Base-by-base conservation (phyloP, 768 basidiomycete species). In the Trametes coccinea region DNA sequence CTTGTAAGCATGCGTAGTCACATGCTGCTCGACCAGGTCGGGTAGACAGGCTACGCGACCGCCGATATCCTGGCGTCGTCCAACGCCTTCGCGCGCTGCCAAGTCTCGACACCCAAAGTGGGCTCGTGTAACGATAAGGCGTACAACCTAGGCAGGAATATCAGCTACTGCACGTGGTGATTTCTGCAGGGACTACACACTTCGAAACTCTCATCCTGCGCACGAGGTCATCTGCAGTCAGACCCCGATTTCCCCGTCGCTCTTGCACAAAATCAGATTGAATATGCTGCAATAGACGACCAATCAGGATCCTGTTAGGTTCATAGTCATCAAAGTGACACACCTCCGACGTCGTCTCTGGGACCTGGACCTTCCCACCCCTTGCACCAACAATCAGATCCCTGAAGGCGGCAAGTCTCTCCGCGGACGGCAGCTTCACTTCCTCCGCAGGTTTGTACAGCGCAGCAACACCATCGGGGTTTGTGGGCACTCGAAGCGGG, bases 251-350 rank as follows among this genome's bases (percentile, higher is more conserved):
- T 46, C 72, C 69, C 69, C 78, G 77, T 51, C 81, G 72, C 53
- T 75, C 73, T 58, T 66, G 70, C 30, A 82, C 88, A 68, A 93
- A 93, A 58, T 92, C 89, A 5, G 87, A 80, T 78, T 92, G 88
- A 39, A 93, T 88, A 65, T 86, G 77, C 91, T 93, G 53, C 27
- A 11, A 37, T 37, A 37, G 34, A 11, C 34, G 34, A 22, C 22
- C 22, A 22, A 22, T 22, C 22, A 22, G 22, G 22, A 22, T 22
- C 22, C 22, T 22, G 22, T 22, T 22, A 22, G 22, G 22, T 22
- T 22, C 22, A 22, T 22, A 22, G 22, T 22, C 22, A 39, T 3
- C 14, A 11, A 33, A 17, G 14, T 29, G 5, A 64, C 72, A 39
- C 63, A 89, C 91, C 77, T 86, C 78, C n/a, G 86, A 87, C 4